Base-by-base conservation (phyloP, 352 stramenopile genomes). In the Phytopythium montanum region DNA sequence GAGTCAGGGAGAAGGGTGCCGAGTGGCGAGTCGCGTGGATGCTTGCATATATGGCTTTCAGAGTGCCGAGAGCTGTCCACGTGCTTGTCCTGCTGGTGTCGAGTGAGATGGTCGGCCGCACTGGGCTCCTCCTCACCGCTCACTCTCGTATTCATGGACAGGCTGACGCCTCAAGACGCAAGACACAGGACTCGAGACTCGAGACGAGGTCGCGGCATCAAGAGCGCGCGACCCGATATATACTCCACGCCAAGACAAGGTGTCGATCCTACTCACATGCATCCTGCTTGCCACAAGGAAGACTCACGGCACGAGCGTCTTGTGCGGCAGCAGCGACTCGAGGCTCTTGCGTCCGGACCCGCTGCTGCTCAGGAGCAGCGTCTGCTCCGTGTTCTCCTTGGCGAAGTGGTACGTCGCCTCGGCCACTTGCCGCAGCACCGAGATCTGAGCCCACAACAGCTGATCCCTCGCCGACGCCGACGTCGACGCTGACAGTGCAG, bases 321-420 rank as follows among this genome's bases (percentile, higher is more conserved):
- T 52, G 23, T 28, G 46, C 28, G 25, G 28, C 46, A 38, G 46
- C 46, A 54, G 46, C 26, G 46, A 23, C 28, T 23, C 28, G 46
- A 54, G 46, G 26, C 46, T 54, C 46, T 52, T 52, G 12, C 45
- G 45, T 33, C 16, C 45, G 26, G 33, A 12, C 1, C 39, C 16
- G 19, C 51, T 59, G 8, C 59, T 45, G 39, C 60, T 68, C 38
- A 56, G 21, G 19, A 56, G 21, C 38, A 61, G 26, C 39, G 62
- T 64, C 49, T 66, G 61, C 29, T 67, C 62, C 21, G 57, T 63
- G 52, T 58, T 72, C 41, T 66, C 58, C 58, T 69, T 65, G 19
- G 65, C 61, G 9, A 65, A 68, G 34, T 31, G 61, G 45, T 69
- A 72, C n/a, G 65, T 69, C 14, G 54, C 62, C 12, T 73, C 66